phyloP scores from a whole-genome alignment of 805 yeast genomes.

The Metschnikowia picachoensis region DNA sequence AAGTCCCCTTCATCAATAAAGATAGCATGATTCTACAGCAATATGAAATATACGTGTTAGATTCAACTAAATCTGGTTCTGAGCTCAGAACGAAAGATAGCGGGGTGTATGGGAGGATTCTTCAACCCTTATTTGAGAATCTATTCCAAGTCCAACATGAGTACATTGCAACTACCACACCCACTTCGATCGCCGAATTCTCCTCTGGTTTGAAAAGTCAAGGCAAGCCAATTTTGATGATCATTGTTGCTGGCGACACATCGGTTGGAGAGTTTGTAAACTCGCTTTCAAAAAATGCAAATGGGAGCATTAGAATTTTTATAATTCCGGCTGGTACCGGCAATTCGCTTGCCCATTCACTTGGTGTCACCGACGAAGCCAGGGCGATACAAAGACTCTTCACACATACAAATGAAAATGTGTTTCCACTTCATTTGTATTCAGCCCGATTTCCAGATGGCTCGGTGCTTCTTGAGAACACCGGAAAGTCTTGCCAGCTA shows the following conservation, averaged over 20 bases:
- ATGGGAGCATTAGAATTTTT: slow-evolving; percentile 22
- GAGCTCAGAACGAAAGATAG: slow-evolving; percentile 27
- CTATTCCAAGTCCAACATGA: slow-evolving; percentile 31
- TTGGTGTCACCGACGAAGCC: slow-evolving; percentile 34
- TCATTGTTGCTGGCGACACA: slow-evolving; percentile 83
- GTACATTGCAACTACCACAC: slow-evolving; percentile 42
- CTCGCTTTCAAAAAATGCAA: slow-evolving; percentile 22
- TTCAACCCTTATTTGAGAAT: slow-evolving; percentile 45
- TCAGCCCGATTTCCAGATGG: slow-evolving; percentile 40
- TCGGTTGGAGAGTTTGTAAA: slow-evolving; percentile 76
- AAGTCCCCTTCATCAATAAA: not conserved
- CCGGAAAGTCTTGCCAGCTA: slow-evolving; percentile 15
- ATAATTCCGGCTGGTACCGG: slow-evolving; percentile 82
- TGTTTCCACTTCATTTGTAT: slow-evolving; percentile 42
- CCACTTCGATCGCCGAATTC: slow-evolving; percentile 36
- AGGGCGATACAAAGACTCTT: slow-evolving; percentile 36
- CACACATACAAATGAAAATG: slow-evolving; percentile 17
- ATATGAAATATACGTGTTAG: slow-evolving; percentile 34
- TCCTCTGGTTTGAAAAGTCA: slow-evolving; percentile 28
- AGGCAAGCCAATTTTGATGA: slow-evolving; percentile 32
- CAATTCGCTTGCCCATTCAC: slow-evolving; percentile 69
- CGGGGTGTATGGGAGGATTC: slow-evolving; percentile 38
- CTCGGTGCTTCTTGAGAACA: slow-evolving; percentile 21
- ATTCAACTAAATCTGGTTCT: slow-evolving; percentile 48
- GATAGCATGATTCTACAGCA: slow-evolving; percentile 1